Percentiles rank a stretch among this genome's conserved stretches.
Conservation (phyloP, 2,329 filamentous ascomycete genomes). For the Penicillium rolfsii region DNA sequence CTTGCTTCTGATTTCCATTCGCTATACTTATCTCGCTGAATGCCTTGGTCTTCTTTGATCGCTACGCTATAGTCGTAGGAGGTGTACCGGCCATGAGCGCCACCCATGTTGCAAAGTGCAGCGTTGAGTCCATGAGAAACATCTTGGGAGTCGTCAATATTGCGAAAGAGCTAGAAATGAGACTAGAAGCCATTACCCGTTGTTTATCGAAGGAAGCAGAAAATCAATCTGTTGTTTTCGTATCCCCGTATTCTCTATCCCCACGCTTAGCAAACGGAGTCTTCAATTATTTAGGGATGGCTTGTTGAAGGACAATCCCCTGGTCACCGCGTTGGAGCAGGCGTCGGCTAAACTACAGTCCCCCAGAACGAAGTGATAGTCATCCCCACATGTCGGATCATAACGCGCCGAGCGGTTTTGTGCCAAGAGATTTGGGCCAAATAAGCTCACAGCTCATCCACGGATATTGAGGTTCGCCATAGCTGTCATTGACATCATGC, state of each 20-base stretch:
- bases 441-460: slow-evolving; percentile 4
- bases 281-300: neutral
- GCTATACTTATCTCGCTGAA: slow-evolving; percentile 73
- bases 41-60: slow-evolving; percentile 69
- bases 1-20: slow-evolving; percentile 76
- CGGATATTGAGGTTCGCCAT: slow-evolving; percentile 1
- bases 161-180: neutral
- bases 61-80: slow-evolving; percentile 64
- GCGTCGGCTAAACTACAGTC: slow-evolving; percentile 6
- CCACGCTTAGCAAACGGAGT: neutral
- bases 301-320: slow-evolving; percentile 15
- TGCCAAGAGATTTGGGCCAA: slow-evolving; percentile 5
- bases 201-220: neutral
- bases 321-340: neutral
- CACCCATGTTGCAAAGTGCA: neutral
- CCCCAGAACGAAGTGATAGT: neutral
- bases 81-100: slow-evolving; percentile 59
- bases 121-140: neutral
- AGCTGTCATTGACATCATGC: slow-evolving; percentile 25
- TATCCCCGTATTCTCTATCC: neutral
- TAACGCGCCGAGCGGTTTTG: neutral
- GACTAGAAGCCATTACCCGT: neutral
- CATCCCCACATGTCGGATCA: neutral
- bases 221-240: neutral
- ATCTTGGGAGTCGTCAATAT: neutral